These are phyloP conservation scores for Acrasis kona DNA, from an alignment of 78 protist species.

Conservation along the genomic window DNA sequence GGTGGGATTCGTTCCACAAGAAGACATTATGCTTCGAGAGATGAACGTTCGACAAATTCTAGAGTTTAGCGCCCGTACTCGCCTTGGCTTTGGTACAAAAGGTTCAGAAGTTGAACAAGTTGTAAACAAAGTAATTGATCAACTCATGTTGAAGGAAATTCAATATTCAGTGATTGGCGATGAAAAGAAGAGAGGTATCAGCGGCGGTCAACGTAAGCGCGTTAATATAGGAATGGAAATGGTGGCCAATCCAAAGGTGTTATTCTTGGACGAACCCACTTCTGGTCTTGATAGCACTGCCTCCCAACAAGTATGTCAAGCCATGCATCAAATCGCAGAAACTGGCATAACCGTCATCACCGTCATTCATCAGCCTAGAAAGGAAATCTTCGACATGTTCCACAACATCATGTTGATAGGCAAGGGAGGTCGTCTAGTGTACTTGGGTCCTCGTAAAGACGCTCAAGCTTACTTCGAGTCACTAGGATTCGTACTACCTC, in stretches of 20 bases:
- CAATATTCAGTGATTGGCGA: slow-evolving; percentile 7
- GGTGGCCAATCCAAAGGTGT: slow-evolving; percentile 34
- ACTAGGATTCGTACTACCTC: slow-evolving; percentile 25
- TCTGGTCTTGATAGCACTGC: slow-evolving; percentile 49
- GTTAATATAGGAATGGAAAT: slow-evolving; percentile 33
- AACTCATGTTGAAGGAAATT: slow-evolving; percentile 5
- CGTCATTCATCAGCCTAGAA: slow-evolving; percentile 49
- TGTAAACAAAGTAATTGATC: neutral
- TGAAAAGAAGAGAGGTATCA: slow-evolving; percentile 20
- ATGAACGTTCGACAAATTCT: neutral
- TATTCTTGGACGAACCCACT: slow-evolving; percentile 67
- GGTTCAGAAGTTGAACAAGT: neutral
- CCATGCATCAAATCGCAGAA: slow-evolving; percentile 16
- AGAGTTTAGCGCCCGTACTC: neutral
- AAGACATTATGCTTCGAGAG: slow-evolving; percentile 17
- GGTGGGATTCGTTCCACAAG: slow-evolving; percentile 16
- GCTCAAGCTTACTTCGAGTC: slow-evolving; percentile 5
- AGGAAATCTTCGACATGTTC: slow-evolving; percentile 18
- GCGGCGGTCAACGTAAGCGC: slow-evolving; percentile 63
- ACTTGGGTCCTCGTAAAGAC: neutral
- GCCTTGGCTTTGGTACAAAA: no score
- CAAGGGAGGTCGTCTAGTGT: slow-evolving; percentile 11
- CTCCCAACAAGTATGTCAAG: slow-evolving; percentile 31
- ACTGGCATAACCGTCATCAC: slow-evolving; percentile 19
- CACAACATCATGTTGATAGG: neutral